phyloP scores from a whole-genome alignment of 139 green algal genomes.

The Chlamydomonas asymmetrica region DNA sequence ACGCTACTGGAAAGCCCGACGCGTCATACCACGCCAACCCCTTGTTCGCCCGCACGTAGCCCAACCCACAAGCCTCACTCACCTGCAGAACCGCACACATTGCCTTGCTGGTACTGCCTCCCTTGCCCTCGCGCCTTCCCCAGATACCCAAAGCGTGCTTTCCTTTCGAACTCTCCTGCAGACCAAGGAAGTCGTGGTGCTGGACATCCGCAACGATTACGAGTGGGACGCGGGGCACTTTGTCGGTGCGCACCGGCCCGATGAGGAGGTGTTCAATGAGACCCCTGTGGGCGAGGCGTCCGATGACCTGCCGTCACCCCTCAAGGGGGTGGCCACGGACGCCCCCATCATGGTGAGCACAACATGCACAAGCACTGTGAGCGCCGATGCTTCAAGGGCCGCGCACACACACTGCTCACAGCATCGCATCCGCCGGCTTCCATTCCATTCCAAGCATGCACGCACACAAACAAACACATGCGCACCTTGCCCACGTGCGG shows the following conservation, averaged over 20 bases:
- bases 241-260: conserved; percentile 66
- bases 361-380: background rate
- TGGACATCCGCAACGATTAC: conserved; percentile 97
- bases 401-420: background rate
- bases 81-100: too few relatives aligned
- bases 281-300: conserved; percentile 66
- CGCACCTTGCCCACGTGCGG: too few relatives aligned
- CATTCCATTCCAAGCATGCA: background rate
- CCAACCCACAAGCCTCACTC: too few relatives aligned
- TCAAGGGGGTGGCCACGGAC: conserved; percentile 59
- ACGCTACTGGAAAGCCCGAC: too few relatives aligned
- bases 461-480: background rate
- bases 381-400: too few relatives aligned
- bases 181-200: conserved; percentile 66
- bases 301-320: conserved; percentile 54
- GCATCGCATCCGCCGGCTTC: background rate
- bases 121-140: too few relatives aligned
- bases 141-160: too few relatives aligned
- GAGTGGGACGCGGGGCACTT: conserved; percentile 99
- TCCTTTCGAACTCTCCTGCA: conserved; percentile 1
- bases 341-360: conserved; percentile 76
- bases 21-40: too few relatives aligned
- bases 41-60: too few relatives aligned
- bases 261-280: conserved; percentile 88
- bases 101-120: too few relatives aligned